Base-by-base conservation (phyloP, 1,284 basidiomycete species). In the Xerocomus amazonicus region DNA sequence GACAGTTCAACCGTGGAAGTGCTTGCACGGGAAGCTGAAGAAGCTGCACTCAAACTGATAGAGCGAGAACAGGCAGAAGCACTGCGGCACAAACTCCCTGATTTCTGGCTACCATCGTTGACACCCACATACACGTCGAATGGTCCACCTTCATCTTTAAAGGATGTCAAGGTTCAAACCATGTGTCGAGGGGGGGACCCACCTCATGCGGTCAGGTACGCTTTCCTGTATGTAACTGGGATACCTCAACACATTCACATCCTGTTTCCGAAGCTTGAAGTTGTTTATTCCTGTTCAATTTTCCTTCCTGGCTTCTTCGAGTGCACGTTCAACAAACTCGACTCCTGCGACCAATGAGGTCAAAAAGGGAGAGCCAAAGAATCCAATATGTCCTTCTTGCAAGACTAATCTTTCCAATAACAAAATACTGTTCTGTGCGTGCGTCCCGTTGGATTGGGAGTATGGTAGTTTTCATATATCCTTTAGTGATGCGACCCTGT, bases 21-120 rank as follows among this genome's bases (percentile, higher is more conserved):
- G 31, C 74, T 90, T 7, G 80, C 88, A 23, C 74, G 72, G 13
- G 86, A 92, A 63, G 92, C 92, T 0, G 92, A 96, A 66, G 89
- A 91, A 47, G 84, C 82, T 16, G 94, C 94, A 0, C 70, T 93
- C 43, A 78, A 76, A 28, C 73, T 83, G 58, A 91, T 97, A 37
- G 90, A 93, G 63, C 77, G 76, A 26, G 94, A 97, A 67, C 90
- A 92, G 62, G 83, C 84, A 0, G 91, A 92, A 54, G 79, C 86
- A 3, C 72, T 95, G 45, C 88, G 87, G 52, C 79, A 83, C 50
- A 96, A 96, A 67, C 77, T 97, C 7, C 92, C 94, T 0, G 92
- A 95, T 59, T 98, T 96, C 66, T 97, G 94, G 94, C 75, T 97
- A 39, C 93, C 90, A 16, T 90, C 83, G 0, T 71, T 96, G 32